phyloP scores from a whole-genome alignment of 2,329 filamentous ascomycete species.

The Colletotrichum tamarilloi region DNA sequence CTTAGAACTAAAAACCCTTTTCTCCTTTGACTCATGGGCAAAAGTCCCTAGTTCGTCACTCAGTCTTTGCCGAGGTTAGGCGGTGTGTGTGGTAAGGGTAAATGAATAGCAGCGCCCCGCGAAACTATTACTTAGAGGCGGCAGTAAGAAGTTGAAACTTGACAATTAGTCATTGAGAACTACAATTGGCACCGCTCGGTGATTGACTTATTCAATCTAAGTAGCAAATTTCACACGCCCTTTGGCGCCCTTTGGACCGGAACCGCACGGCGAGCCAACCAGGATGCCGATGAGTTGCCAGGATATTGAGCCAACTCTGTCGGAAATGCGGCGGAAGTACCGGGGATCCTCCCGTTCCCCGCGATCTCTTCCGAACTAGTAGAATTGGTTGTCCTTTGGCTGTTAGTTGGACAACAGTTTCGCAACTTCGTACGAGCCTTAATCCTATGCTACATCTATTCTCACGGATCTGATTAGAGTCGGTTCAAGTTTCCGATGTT shows the following conservation, averaged over 20 bases:
- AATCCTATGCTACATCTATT: background rate
- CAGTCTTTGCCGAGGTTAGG: background rate
- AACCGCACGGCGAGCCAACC: constrained; percentile 25
- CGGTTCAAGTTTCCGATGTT: background rate
- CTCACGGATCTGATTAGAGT: background rate
- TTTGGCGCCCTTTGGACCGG: constrained; percentile 7
- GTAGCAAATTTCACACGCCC: background rate
- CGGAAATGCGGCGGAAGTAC: constrained; percentile 24
- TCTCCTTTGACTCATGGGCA: background rate
- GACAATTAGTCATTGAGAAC: background rate
- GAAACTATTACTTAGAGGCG: background rate
- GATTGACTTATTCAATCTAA: background rate
- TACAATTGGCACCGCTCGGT: background rate
- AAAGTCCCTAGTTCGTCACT: background rate
- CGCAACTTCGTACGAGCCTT: background rate
- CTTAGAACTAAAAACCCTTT: background rate
- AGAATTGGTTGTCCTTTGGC: background rate
- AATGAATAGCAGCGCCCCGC: background rate
- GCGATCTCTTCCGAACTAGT: background rate
- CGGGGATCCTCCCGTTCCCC: background rate
- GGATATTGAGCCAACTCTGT: background rate
- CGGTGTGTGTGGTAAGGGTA: background rate
- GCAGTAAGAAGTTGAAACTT: background rate
- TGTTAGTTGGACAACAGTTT: background rate
- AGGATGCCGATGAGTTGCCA: constrained; percentile 15